These are phyloP conservation scores for Penicillium sp. DNA, from an alignment of 2,329 filamentous ascomycete species.

Conservation along the genomic window DNA sequence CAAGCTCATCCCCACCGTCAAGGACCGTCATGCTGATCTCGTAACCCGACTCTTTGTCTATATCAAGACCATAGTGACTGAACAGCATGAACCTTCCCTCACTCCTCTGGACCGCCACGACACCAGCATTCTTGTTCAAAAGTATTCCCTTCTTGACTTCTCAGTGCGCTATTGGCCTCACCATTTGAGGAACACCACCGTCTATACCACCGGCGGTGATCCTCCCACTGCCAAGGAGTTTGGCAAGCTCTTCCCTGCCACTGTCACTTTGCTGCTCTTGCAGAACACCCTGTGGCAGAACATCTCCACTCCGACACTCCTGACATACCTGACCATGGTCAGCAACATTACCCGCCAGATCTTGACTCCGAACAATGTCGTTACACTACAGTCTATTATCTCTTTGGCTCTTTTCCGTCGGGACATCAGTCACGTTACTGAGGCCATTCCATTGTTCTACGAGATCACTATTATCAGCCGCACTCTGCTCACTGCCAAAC, in stretches of 20 bases:
- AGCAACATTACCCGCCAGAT: constrained; percentile 41
- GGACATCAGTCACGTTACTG: constrained; percentile 36
- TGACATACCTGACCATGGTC: constrained; percentile 37
- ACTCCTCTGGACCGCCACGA: constrained; percentile 36
- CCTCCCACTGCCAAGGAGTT: constrained; percentile 54
- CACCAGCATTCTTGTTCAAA: constrained; percentile 36
- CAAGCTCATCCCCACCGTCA: constrained; percentile 39
- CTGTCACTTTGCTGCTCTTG: constrained; percentile 53
- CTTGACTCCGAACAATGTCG: constrained; percentile 46
- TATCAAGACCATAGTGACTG: constrained; percentile 37
- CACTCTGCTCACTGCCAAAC: constrained; percentile 48
- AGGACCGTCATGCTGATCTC: constrained; percentile 45
- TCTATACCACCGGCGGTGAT: constrained; percentile 46
- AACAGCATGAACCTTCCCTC: constrained; percentile 42
- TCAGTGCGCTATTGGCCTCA: constrained; percentile 55
- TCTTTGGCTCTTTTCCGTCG: constrained; percentile 54
- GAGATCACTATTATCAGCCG: constrained; percentile 50
- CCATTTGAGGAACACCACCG: constrained; percentile 53
- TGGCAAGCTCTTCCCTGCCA: constrained; percentile 55
- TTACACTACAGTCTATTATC: constrained; percentile 57
- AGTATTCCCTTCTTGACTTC: constrained; percentile 55
- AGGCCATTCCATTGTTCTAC: constrained; percentile 52
- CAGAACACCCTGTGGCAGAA: constrained; percentile 57
- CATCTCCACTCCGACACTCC: constrained; percentile 39
- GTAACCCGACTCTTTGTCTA: constrained; percentile 43